A percentile compares a stretch with the other conserved stretches of the same genome.
phyloP scores from a whole-genome alignment of 2,329 filamentous ascomycete species.

The Verticillium tricorpus region DNA sequence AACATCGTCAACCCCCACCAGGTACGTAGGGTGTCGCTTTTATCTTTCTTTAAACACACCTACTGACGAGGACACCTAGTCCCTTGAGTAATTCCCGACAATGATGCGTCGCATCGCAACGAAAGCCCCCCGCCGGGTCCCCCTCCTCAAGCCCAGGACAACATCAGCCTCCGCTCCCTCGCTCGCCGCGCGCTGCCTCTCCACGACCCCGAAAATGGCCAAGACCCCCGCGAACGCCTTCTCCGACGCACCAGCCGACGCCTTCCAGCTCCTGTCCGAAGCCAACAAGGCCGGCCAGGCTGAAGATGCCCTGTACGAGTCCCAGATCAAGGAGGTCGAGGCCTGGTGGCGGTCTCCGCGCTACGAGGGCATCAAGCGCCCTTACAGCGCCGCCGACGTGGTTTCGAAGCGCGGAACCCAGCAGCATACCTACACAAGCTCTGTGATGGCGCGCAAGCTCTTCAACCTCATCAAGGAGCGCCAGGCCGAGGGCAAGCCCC shows the following conservation, averaged over 20 bases:
- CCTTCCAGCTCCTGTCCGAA: constrained; percentile 81
- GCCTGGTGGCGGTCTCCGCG: constrained; percentile 86
- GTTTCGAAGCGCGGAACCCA: constrained; percentile 89
- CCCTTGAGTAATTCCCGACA: not conserved
- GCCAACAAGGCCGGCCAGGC: constrained; percentile 70
- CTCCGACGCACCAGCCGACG: constrained; percentile 53
- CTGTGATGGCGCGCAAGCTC: constrained; percentile 89
- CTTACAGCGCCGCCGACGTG: constrained; percentile 85
- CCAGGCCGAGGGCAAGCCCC: constrained; percentile 73
- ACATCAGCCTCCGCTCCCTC: constrained; percentile 10
- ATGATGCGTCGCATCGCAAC: constrained; percentile 29
- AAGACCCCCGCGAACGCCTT: constrained; percentile 10
- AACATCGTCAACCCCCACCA: not conserved
- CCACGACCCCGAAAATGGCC: constrained; percentile 26
- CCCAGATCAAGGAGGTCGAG: constrained; percentile 79
- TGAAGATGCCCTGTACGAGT: constrained; percentile 81
- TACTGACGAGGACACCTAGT: not conserved
- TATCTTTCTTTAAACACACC: too few relatives aligned
- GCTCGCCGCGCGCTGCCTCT: constrained; percentile 23
- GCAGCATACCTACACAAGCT: constrained; percentile 85
- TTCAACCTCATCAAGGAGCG: constrained; percentile 84
- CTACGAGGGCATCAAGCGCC: constrained; percentile 84
- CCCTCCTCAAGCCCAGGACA: constrained; percentile 15
- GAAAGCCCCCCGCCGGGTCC: constrained; percentile 22
- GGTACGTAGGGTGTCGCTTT: not conserved